A percentile compares a stretch with the other conserved stretches of the same genome.
Evolutionary conservation across 176 grass and related monocot genomes (phyloP).

Genomic region (Coix lacrymajobi): DNA sequence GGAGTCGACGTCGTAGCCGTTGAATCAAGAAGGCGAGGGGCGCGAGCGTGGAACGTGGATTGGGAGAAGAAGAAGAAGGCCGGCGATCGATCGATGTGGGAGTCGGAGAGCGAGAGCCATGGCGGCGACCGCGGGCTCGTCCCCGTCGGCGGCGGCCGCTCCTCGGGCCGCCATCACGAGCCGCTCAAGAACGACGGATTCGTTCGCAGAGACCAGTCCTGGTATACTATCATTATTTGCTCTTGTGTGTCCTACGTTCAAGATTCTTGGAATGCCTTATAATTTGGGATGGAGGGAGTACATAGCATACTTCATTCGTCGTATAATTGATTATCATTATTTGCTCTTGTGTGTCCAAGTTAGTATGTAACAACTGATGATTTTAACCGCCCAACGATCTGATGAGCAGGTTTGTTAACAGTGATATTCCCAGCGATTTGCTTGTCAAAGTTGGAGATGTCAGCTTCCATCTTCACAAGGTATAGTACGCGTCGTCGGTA

Average conservation of each 20-base stretch:
- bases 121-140: constrained; percentile 56
- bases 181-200: constrained; percentile 71
- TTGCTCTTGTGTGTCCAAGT: background rate
- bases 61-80: background rate
- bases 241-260: background rate
- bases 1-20: too few relatives aligned
- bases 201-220: constrained; percentile 65
- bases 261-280: too few relatives aligned
- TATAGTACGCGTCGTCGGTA: too few relatives aligned
- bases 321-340: background rate
- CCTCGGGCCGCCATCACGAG: constrained; percentile 53
- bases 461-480: constrained; percentile 99
- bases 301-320: background rate
- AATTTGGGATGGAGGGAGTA: too few relatives aligned
- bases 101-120: constrained; percentile 60
- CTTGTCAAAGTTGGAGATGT: constrained; percentile 66
- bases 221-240: background rate
- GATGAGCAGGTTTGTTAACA: constrained; percentile 71
- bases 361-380: background rate
- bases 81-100: too few relatives aligned
- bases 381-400: background rate
- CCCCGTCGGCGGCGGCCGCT: constrained; percentile 31
- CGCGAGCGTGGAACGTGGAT: background rate
- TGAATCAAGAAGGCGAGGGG: background rate
- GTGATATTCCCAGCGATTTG: constrained; percentile 93